phyloP scores from a whole-genome alignment of 1,284 basidiomycete species.

The Boletus smithii region DNA sequence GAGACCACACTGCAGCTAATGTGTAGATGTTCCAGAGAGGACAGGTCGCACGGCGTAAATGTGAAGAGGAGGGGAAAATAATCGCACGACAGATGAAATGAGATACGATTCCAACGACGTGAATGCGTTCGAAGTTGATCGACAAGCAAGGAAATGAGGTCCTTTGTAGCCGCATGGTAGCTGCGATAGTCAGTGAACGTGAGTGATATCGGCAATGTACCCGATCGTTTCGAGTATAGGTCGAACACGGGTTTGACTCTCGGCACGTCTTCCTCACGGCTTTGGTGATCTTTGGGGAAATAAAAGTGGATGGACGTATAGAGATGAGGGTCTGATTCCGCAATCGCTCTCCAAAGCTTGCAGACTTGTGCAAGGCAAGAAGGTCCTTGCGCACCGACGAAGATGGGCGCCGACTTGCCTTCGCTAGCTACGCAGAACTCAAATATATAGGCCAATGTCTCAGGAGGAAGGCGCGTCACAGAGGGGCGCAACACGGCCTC shows the following conservation, averaged over 20 bases:
- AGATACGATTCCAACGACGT: slow-evolving; percentile 18
- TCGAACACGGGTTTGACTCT: slow-evolving; percentile 6
- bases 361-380: slow-evolving; percentile 18
- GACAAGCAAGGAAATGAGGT: slow-evolving; percentile 13
- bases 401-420: neutral
- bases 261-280: slow-evolving; percentile 6
- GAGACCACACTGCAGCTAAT: slow-evolving; percentile 4
- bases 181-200: slow-evolving; percentile 18
- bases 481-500: neutral
- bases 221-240: slow-evolving; percentile 14
- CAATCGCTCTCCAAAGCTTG: slow-evolving; percentile 15
- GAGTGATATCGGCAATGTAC: slow-evolving; percentile 18
- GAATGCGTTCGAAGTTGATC: slow-evolving; percentile 12
- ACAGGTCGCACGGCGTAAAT: slow-evolving; percentile 20
- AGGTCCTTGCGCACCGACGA: neutral
- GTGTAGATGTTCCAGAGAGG: slow-evolving; percentile 13
- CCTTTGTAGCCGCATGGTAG: slow-evolving; percentile 1
- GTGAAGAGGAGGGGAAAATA: slow-evolving; percentile 13
- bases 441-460: slow-evolving; percentile 17
- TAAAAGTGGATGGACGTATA: slow-evolving; percentile 20
- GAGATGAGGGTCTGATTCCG: slow-evolving; percentile 15
- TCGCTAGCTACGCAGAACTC: slow-evolving; percentile 1
- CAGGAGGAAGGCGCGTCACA: slow-evolving; percentile 13
- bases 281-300: slow-evolving; percentile 2
- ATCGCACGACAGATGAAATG: slow-evolving; percentile 8